phyloP scores from a whole-genome alignment of 192 early-diverging fungal genomes.

The Backusella mclennaniae region DNA sequence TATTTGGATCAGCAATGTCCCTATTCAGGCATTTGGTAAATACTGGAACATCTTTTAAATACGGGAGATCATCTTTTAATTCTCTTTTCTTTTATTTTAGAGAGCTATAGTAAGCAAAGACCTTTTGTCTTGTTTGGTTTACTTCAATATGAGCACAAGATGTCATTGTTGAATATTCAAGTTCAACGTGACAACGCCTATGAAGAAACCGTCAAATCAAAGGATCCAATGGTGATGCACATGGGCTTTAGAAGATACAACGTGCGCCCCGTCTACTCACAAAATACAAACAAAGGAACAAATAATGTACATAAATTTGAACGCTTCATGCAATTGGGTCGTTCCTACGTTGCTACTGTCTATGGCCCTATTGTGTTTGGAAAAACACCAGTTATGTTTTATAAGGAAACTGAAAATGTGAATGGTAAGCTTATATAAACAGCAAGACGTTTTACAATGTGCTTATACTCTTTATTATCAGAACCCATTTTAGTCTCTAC shows the following conservation, averaged over 20 bases:
- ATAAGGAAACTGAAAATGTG: conserved; percentile 60
- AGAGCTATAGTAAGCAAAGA: conserved; percentile 44
- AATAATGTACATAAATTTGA: conserved; percentile 97
- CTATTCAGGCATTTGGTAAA: conserved; percentile 54
- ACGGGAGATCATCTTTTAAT: background rate
- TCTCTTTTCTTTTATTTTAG: conserved; percentile 24
- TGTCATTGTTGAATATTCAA: conserved; percentile 82
- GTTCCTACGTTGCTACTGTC: conserved; percentile 76
- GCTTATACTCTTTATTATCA: conserved; percentile 6
- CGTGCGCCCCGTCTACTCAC: conserved; percentile 87
- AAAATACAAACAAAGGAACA: conserved; percentile 72
- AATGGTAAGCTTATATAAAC: conserved; percentile 41
- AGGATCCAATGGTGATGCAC: conserved; percentile 88
- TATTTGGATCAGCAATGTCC: conserved; percentile 68
- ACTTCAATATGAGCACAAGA: conserved; percentile 88
- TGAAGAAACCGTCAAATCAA: conserved; percentile 82
- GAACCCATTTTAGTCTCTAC: conserved; percentile 73
- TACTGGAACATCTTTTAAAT: background rate
- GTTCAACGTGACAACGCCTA: conserved; percentile 73
- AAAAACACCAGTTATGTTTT: conserved; percentile 78
- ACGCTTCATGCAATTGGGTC: conserved; percentile 80
- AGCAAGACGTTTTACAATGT: background rate
- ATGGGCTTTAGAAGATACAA: conserved; percentile 87
- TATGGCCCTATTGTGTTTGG: conserved; percentile 94
- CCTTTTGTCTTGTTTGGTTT: conserved; percentile 59